Conservation (phyloP, 352 stramenopile species). For the Saprolegnia parasitica region DNA sequence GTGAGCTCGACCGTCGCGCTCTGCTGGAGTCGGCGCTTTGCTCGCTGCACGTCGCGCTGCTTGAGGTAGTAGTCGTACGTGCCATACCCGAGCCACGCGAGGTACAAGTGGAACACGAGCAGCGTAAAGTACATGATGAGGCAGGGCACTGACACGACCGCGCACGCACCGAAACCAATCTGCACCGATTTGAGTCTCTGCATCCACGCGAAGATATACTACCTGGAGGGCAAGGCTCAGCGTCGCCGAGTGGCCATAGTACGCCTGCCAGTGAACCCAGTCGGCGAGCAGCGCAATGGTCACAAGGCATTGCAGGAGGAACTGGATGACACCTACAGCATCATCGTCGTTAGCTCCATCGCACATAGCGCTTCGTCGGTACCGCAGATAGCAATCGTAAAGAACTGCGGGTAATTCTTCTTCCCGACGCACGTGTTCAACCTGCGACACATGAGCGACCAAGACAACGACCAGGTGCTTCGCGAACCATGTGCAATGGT, state of each 20-base stretch:
- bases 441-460: slow-evolving; percentile 34
- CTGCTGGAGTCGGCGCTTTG: slow-evolving; percentile 12
- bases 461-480: not conserved
- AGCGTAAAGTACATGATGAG: slow-evolving; percentile 84
- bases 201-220: not conserved
- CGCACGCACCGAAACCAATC: slow-evolving; percentile 32
- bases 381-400: slow-evolving; percentile 64
- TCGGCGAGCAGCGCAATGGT: slow-evolving; percentile 33
- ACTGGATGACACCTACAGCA: slow-evolving; percentile 47
- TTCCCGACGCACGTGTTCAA: slow-evolving; percentile 80
- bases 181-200: not conserved
- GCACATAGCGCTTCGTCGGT: not conserved
- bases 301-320: slow-evolving; percentile 57
- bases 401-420: slow-evolving; percentile 84
- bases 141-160: slow-evolving; percentile 70
- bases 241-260: slow-evolving; percentile 25
- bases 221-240: not conserved
- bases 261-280: not conserved
- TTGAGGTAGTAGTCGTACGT: slow-evolving; percentile 87
- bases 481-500: slow-evolving; percentile 78
- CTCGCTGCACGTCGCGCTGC: slow-evolving; percentile 58
- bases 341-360: not conserved
- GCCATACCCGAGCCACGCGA: slow-evolving; percentile 72
- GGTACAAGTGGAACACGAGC: slow-evolving; percentile 74
- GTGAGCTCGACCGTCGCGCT: slow-evolving; percentile 10